phyloP scores from a whole-genome alignment of 495 filamentous ascomycete species.

The Glutinoglossum americanum region DNA sequence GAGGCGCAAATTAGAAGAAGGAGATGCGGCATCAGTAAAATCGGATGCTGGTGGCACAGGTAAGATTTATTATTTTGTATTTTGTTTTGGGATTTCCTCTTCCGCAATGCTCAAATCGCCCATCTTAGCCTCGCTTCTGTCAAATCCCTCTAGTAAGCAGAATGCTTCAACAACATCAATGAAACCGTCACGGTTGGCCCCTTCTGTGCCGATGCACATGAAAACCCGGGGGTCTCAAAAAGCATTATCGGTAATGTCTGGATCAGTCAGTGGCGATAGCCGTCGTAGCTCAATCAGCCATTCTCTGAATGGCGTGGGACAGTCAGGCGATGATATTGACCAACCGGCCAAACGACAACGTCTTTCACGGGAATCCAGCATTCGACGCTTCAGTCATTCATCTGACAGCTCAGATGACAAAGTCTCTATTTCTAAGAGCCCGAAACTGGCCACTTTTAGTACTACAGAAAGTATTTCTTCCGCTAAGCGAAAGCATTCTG shows the following conservation, averaged over 20 bases:
- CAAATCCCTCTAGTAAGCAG: background rate
- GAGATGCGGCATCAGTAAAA: background rate
- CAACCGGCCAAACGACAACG: background rate
- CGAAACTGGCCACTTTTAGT: background rate
- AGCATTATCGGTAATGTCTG: conserved; percentile 1
- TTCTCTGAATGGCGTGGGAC: background rate
- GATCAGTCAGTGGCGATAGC: background rate
- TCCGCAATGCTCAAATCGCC: background rate
- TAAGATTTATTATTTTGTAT: background rate
- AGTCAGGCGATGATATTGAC: background rate
- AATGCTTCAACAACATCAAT: background rate
- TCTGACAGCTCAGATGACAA: background rate
- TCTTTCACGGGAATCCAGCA: background rate
- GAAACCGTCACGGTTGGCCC: background rate
- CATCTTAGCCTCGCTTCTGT: background rate
- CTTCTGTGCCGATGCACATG: conserved; percentile 2
- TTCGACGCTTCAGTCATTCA: background rate
- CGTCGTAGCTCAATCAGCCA: background rate
- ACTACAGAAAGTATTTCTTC: conserved; percentile 1
- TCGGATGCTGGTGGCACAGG: background rate
- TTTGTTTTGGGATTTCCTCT: background rate
- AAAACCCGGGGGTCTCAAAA: background rate
- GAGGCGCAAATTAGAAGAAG: background rate
- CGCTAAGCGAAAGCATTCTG: background rate
- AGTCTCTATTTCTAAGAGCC: background rate